Evolutionary conservation across 1,139 yeast species (phyloP).

Genomic region (Scheffersomyces stambukii): DNA sequence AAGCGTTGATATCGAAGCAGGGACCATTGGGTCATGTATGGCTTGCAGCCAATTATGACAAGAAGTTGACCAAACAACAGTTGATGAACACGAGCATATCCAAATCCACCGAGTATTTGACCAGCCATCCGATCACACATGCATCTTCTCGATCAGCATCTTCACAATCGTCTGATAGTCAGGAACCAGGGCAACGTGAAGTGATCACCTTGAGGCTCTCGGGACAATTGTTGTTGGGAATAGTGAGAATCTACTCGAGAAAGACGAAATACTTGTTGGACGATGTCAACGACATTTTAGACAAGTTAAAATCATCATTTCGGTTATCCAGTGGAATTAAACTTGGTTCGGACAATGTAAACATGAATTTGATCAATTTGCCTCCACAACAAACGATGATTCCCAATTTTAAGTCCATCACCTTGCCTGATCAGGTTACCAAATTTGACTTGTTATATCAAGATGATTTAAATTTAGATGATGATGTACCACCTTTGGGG

Average conservation of each 20-base stretch:
- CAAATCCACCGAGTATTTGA: slow-evolving; percentile 39
- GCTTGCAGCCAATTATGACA: slow-evolving; percentile 89
- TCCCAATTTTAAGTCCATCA: slow-evolving; percentile 50
- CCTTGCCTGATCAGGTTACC: slow-evolving; percentile 74
- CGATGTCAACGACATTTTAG: slow-evolving; percentile 77
- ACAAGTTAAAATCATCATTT: slow-evolving; percentile 73
- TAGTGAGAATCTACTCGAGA: slow-evolving; percentile 81
- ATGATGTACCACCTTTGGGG: slow-evolving; percentile 18
- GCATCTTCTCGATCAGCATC: not conserved
- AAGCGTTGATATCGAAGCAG: slow-evolving; percentile 44
- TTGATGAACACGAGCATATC: slow-evolving; percentile 68
- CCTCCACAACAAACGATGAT: slow-evolving; percentile 50
- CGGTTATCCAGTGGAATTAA: slow-evolving; percentile 34
- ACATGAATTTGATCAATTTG: slow-evolving; percentile 30
- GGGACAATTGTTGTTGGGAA: slow-evolving; percentile 85
- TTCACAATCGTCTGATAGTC: not conserved
- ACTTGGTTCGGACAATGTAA: slow-evolving; percentile 24
- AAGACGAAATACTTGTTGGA: slow-evolving; percentile 82
- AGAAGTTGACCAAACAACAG: slow-evolving; percentile 73
- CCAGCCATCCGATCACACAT: slow-evolving; percentile 6
- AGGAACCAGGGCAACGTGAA: slow-evolving; percentile 20
- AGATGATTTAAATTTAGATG: slow-evolving; percentile 60
- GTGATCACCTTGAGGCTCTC: slow-evolving; percentile 77
- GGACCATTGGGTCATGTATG: slow-evolving; percentile 90
- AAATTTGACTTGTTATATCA: slow-evolving; percentile 68